These are phyloP conservation scores for Calocybe cyanea DNA, from an alignment of 768 basidiomycete genomes.

Conservation along the genomic window DNA sequence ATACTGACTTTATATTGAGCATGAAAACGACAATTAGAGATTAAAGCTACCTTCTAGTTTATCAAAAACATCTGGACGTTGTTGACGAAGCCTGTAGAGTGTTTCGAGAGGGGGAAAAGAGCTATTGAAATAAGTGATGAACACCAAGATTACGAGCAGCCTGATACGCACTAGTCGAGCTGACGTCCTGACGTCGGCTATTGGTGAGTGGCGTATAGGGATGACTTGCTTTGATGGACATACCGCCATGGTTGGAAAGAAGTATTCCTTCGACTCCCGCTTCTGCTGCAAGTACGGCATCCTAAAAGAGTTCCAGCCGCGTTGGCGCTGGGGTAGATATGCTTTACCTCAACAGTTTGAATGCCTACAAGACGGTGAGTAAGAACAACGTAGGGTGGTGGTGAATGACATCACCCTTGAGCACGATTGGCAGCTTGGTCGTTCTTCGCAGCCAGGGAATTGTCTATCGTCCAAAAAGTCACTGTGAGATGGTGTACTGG, in stretches of 20 bases:
- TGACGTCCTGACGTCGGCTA: slow-evolving; percentile 55
- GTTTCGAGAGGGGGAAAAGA: slow-evolving; percentile 78
- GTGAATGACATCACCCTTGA: slow-evolving; percentile 52
- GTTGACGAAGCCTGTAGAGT: slow-evolving; percentile 65
- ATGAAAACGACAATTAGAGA: too few relatives aligned
- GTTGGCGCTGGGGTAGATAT: slow-evolving; percentile 1
- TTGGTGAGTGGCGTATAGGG: neutral
- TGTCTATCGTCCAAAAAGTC: slow-evolving; percentile 37
- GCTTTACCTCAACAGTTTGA: slow-evolving; percentile 63
- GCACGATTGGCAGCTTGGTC: slow-evolving; percentile 65
- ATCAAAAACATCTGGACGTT: slow-evolving; percentile 71
- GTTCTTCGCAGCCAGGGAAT: slow-evolving; percentile 74
- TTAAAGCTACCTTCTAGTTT: slow-evolving; percentile 57
- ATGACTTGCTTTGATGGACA: slow-evolving; percentile 14
- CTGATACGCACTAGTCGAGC: slow-evolving; percentile 63
- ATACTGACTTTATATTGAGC: slow-evolving; percentile 48
- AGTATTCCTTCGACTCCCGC: slow-evolving; percentile 86
- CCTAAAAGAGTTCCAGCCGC: slow-evolving; percentile 38
- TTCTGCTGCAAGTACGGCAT: slow-evolving; percentile 81
- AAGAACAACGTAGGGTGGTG: neutral
- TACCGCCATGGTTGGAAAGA: slow-evolving; percentile 89
- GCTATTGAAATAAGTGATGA: slow-evolving; percentile 34
- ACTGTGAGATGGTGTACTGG: neutral
- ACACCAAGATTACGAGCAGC: neutral
- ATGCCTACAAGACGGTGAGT: slow-evolving; percentile 40